Evolutionary conservation across 2,329 filamentous ascomycete genomes (phyloP).

Genomic region (Phaeoacremonium minimum): DNA sequence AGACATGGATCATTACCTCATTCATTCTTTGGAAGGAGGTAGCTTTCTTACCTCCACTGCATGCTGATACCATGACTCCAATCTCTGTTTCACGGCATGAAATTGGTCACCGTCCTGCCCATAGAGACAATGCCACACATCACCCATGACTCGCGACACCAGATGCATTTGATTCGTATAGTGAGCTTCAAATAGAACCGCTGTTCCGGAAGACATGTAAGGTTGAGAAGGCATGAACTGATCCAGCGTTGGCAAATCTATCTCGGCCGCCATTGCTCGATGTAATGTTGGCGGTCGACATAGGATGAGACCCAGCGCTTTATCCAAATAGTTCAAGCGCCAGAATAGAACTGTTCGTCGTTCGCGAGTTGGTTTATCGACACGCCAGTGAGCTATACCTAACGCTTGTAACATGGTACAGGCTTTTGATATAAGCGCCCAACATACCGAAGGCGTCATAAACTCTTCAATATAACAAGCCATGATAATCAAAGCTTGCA

Average conservation of each 20-base stretch:
- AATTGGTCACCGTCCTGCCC: neutral
- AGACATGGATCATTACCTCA: neutral
- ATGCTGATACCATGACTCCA: neutral
- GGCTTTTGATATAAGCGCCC: constrained; percentile 3
- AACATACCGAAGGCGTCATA: constrained; percentile 2
- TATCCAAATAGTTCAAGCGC: constrained; percentile 5
- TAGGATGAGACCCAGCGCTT: constrained; percentile 1
- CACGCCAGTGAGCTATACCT: constrained; percentile 1
- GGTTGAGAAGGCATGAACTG: neutral
- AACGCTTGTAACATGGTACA: constrained; percentile 2
- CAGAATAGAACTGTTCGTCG: constrained; percentile 3
- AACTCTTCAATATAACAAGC: constrained; percentile 2
- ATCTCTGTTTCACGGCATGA: neutral
- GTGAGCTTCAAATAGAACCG: neutral
- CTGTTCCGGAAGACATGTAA: neutral
- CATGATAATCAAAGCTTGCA: constrained; percentile 4
- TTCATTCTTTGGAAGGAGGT: neutral
- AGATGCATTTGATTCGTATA: constrained; percentile 2
- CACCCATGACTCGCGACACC: neutral
- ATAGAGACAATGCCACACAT: constrained; percentile 1
- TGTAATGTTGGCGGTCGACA: constrained; percentile 1
- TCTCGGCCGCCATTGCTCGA: neutral
- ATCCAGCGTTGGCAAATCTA: constrained; percentile 1
- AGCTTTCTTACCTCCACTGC: neutral
- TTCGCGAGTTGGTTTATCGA: constrained; percentile 1